Percentiles rank a stretch among this genome's conserved stretches.
Conservation (phyloP, 169 alveolate species). For the Plasmodium vinckei region DNA sequence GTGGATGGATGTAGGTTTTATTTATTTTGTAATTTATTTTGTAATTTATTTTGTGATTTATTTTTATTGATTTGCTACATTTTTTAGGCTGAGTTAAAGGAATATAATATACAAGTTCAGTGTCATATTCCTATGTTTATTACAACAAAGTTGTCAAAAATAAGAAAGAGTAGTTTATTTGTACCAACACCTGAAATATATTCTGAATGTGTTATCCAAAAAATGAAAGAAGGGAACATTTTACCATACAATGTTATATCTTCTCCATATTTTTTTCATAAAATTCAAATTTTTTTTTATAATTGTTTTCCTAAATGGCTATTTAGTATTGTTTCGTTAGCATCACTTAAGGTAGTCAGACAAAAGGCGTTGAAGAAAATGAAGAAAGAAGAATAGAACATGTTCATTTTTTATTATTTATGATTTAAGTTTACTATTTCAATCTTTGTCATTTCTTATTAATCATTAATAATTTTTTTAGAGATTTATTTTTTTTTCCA, state of each 20-base stretch:
- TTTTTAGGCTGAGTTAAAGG: conserved; percentile 69
- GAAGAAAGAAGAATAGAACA: conserved; percentile 3
- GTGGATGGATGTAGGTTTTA: too few species aligned
- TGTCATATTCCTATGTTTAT: conserved; percentile 79
- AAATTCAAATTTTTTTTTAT: conserved; percentile 62
- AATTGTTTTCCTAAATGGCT: conserved; percentile 33
- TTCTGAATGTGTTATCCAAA: conserved; percentile 39
- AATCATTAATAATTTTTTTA: too few species aligned
- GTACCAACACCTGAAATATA: conserved; percentile 78
- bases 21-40: too few species aligned
- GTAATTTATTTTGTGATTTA: conserved; percentile 8
- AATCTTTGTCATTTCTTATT: too few species aligned
- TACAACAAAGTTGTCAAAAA: conserved; percentile 78
- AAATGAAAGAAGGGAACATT: conserved; percentile 50
- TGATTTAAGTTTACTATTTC: too few species aligned
- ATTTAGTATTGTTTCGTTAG: conserved; percentile 19
- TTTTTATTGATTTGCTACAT: background rate
- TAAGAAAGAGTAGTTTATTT: conserved; percentile 75
- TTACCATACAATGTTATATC: conserved; percentile 29
- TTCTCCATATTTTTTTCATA: conserved; percentile 78
- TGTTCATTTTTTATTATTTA: too few species aligned
- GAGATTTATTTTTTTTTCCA: too few species aligned
- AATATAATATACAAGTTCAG: conserved; percentile 76
- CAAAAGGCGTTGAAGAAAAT: conserved; percentile 46
- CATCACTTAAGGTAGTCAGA: conserved; percentile 33